Percentiles rank a stretch among this genome's conserved stretches.
phyloP scores from a whole-genome alignment of 2,329 filamentous ascomycete genomes.

The Nothomitra cinnamomea region DNA sequence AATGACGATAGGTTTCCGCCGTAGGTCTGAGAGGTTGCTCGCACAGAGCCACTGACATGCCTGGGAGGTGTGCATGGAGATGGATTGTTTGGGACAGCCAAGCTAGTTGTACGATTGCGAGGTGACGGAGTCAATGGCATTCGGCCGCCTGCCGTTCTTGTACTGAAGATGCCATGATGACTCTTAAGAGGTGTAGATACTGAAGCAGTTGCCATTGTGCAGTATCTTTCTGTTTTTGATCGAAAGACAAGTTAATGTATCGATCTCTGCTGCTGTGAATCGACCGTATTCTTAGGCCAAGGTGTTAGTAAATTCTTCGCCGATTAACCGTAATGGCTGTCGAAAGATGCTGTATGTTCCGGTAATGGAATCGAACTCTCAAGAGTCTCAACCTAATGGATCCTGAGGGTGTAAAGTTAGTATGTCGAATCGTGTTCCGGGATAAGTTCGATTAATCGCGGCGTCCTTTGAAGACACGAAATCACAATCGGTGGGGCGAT shows the following conservation, averaged over 20 bases:
- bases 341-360: conserved; percentile 14
- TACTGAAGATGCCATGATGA: conserved; percentile 81
- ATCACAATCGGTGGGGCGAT: conserved; percentile 21
- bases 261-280: conserved; percentile 18
- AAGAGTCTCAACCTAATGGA: conserved; percentile 23
- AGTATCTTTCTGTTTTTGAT: conserved; percentile 17
- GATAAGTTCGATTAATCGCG: conserved; percentile 20
- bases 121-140: conserved; percentile 92
- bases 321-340: conserved; percentile 20
- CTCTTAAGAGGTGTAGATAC: conserved; percentile 90
- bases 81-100: conserved; percentile 34
- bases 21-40: conserved; percentile 47
- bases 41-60: conserved; percentile 36
- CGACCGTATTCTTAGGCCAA: conserved; percentile 12
- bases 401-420: conserved; percentile 20
- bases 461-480: conserved; percentile 14
- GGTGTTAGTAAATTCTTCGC: conserved; percentile 17
- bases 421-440: conserved; percentile 14
- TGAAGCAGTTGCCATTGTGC: conserved; percentile 62
- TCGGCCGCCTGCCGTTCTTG: conserved; percentile 82
- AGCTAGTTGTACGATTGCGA: conserved; percentile 37
- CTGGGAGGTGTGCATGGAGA: conserved; percentile 64
- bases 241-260: conserved; percentile 34
- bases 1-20: conserved; percentile 64
- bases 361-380: conserved; percentile 18